These are phyloP conservation scores for Silene coronaria DNA, from an alignment of 179 eudicot genomes.

Conservation along the genomic window DNA sequence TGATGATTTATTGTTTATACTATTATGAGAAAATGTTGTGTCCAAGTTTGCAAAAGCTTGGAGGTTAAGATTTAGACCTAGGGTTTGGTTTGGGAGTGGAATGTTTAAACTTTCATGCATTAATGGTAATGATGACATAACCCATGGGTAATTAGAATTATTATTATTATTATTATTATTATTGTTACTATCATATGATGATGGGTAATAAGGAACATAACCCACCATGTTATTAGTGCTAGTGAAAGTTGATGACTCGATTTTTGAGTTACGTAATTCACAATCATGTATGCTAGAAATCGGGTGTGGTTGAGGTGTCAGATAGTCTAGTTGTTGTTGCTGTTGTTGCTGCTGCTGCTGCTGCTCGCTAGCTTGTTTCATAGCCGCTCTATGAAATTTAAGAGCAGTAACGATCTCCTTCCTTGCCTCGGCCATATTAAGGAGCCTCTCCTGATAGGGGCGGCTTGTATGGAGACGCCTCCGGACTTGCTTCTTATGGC, in stretches of 20 bases:
- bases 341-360: conserved; percentile 19
- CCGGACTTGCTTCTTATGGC: conserved; percentile 67
- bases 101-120: conserved; percentile 22
- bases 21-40: conserved; percentile 22
- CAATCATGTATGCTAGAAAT: conserved; percentile 1
- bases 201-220: conserved; percentile 8
- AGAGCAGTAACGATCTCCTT: conserved; percentile 75
- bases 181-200: not conserved
- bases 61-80: conserved; percentile 39
- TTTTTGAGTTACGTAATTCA: conserved; percentile 7
- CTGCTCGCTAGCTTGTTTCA: conserved; percentile 58
- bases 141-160: not conserved
- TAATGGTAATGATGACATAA: not conserved
- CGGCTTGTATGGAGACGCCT: conserved; percentile 74
- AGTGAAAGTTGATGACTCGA: conserved; percentile 12
- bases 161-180: not conserved
- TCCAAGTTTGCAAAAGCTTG: conserved; percentile 39
- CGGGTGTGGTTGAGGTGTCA: conserved; percentile 7
- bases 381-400: conserved; percentile 86
- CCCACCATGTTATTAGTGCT: conserved; percentile 1
- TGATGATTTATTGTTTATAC: not conserved
- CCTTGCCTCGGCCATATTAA: conserved; percentile 87
- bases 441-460: conserved; percentile 88
- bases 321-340: not conserved
- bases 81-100: conserved; percentile 40